Evolutionary conservation across 345 rosid species (phyloP), one percentile per base, ranked within the genome.

Genomic region (Eucalyptus decipiens): DNA sequence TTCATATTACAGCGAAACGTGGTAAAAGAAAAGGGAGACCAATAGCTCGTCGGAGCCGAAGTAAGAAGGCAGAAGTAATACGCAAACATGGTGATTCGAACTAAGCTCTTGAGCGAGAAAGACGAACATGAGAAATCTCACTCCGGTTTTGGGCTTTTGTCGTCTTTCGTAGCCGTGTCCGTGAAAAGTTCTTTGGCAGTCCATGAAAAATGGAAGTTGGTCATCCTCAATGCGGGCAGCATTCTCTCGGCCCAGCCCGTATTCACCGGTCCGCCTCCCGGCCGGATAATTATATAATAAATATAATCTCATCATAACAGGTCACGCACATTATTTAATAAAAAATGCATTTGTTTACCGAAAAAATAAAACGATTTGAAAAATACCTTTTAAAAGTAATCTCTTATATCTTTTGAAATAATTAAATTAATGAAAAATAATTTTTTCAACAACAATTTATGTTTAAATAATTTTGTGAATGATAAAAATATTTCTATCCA

Each of bases 401-500:
- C 11, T 52, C 58, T 52, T 4, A 52, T 52, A 52, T 52, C 5
- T 52, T 52, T 0, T 0, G 1, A 52, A 8, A 67, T 67, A 16
- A 67, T 16, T n/a, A 67, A 32, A 34, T 67, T 17, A 34, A 17
- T 67, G 40, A 16, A 67, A 65, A 32, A 32, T 32, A 3, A 0
- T 18, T 67, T 16, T 16, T 2, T 32, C 6, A 0, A 32, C 3
- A 67, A 32, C 2, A 32, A 67, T 8, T n/a, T 8, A 67, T 16
- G 12, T 3, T 5, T 67, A 8, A 32, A 32, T 0, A 67, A 7
- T n/a, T 16, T 32, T 0, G 2, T 8, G 6, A 17, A 56, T 56
- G 62, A 56, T 56, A 56, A 56, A 56, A 56, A 56, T 56, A 56
- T 56, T 56, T 56, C 0, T 24, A 56, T 24, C 4, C 0, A 24